A percentile compares a stretch with the other conserved stretches of the same genome.
These are phyloP conservation scores for Circinella minor DNA, from an alignment of 371 early-diverging fungal genomes.

Conservation along the genomic window DNA sequence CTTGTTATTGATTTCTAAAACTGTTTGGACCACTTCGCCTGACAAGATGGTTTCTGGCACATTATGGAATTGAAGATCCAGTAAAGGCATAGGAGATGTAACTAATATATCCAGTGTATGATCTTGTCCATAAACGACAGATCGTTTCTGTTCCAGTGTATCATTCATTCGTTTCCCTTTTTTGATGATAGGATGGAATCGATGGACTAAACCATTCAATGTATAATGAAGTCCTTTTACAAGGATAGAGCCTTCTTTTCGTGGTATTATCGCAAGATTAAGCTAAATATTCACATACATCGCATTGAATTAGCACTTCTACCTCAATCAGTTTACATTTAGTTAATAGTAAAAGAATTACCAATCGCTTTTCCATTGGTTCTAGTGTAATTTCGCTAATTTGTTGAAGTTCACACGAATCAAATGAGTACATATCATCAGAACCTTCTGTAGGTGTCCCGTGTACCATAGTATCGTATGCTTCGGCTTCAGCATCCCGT, in stretches of 20 bases:
- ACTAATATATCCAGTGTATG: conserved; percentile 75
- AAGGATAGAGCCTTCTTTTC: conserved; percentile 73
- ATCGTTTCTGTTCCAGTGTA: conserved; percentile 67
- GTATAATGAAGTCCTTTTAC: conserved; percentile 81
- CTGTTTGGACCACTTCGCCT: conserved; percentile 81
- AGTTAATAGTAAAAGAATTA: conserved; percentile 17
- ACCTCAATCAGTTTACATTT: background rate
- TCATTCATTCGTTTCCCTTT: conserved; percentile 78
- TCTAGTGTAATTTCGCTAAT: conserved; percentile 54
- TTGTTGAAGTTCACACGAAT: conserved; percentile 59
- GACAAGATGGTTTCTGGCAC: conserved; percentile 81
- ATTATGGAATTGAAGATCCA: conserved; percentile 75
- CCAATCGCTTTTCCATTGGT: conserved; percentile 55
- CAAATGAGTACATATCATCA: conserved; percentile 36
- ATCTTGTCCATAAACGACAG: conserved; percentile 69
- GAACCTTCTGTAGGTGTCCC: conserved; percentile 24
- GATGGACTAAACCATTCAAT: conserved; percentile 76
- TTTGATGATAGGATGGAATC: conserved; percentile 69
- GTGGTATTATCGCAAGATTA: conserved; percentile 73
- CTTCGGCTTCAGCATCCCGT: conserved; percentile 27
- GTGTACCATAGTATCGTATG: conserved; percentile 35
- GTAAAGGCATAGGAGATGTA: conserved; percentile 82
- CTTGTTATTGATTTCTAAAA: conserved; percentile 81
- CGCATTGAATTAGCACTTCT: background rate
- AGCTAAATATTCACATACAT: conserved; percentile 49